Conservation (phyloP, 2,329 filamentous ascomycete genomes). For the Clarireedia paspali region DNA sequence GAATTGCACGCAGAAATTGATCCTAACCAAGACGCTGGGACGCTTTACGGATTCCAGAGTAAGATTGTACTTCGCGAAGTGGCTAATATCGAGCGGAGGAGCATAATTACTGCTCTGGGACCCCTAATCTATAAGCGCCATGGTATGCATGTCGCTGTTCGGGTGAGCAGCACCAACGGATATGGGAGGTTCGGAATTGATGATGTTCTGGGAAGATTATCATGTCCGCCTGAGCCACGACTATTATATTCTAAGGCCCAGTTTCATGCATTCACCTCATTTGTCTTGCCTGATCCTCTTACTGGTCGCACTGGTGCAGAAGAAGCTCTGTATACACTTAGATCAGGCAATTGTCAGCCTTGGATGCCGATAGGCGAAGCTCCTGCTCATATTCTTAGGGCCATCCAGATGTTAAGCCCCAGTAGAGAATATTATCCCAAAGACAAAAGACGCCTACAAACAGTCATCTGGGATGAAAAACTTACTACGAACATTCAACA, state of each 20-base stretch:
- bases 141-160: slow-evolving; percentile 38
- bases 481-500: slow-evolving; percentile 36
- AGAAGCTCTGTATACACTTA: slow-evolving; percentile 45
- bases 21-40: too few species aligned
- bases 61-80: too few species aligned
- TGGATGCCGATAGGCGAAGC: slow-evolving; percentile 14
- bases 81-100: too few species aligned
- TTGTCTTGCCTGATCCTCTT: slow-evolving; percentile 46
- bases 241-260: slow-evolving; percentile 49
- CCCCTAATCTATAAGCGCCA: slow-evolving; percentile 21
- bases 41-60: too few species aligned
- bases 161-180: slow-evolving; percentile 27
- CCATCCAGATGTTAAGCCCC: slow-evolving; percentile 26
- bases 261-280: slow-evolving; percentile 54
- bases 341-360: slow-evolving; percentile 37
- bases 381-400: background rate
- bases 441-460: slow-evolving; percentile 35
- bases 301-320: slow-evolving; percentile 54
- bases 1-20: too few species aligned
- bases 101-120: background rate
- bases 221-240: slow-evolving; percentile 47
- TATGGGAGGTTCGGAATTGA: slow-evolving; percentile 49
- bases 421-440: slow-evolving; percentile 37
- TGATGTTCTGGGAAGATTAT: slow-evolving; percentile 44
- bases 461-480: slow-evolving; percentile 34